Evolutionary conservation across 2,329 filamentous ascomycete genomes (phyloP), one percentile per base, ranked within the genome.

Genomic region (Colletotrichum lindemuthianum): DNA sequence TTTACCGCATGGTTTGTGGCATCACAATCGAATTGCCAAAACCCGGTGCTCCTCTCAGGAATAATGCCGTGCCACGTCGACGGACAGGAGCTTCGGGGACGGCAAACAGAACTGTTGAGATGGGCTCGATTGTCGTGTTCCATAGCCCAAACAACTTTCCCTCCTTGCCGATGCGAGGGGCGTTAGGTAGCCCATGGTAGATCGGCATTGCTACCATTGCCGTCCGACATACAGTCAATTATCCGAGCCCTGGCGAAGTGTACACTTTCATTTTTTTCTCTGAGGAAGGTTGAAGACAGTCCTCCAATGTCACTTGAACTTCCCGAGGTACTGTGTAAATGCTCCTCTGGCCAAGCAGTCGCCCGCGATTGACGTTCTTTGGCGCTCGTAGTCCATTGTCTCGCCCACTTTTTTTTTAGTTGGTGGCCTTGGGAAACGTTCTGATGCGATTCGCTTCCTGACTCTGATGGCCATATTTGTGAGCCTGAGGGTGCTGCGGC

Each of bases 391-490:
- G 58, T 12, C 57, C 52, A 24, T 48, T 57, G 61, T 57, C 58
- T 65, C 15, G 47, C 41, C n/a, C 36, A 37, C 51, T 33, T 50
- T 40, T 50, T 40, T 45, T 65, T n/a, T 47, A 48, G 36, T 48
- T 49, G 51, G 52, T 41, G 34, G 39, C 32, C 8, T 41, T 34
- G n/a, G 41, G 40, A 41, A 33, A 55, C 47, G 63, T 63, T 56
- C 58, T 52, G 63, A 15, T 59, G 41, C 16, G 24, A 24, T 24
- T 24, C 24, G 24, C 24, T 24, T 24, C 24, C 40, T 8, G 40
- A 9, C 51, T 43, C 13, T 65, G 52, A 16, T 56, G 47, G 63
- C 63, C 59, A 65, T 51, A 61, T 65, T 47, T 47, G 56, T 57
- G 58, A 58, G 63, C 47, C 51, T 56, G 58, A 61, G 51, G 41